Evolutionary conservation across 306 rosid species (phyloP), one percentile per base, ranked within the genome.

Genomic region (Vicia villosa): DNA sequence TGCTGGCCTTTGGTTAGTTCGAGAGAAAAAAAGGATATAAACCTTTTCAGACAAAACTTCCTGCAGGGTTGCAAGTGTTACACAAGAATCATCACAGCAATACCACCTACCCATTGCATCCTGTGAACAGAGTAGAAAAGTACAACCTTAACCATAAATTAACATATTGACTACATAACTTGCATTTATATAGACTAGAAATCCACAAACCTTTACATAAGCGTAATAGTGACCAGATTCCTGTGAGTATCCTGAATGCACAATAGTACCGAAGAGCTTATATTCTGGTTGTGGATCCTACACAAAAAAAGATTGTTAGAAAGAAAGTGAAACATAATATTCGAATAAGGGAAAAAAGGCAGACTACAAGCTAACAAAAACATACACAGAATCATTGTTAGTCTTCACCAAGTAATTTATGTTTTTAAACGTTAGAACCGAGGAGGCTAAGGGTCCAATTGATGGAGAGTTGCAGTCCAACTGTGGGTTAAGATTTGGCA

Each of bases 211-310:
- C 99, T 95, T 95, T 65, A 95, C 83, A 78, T 95, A 95, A 34
- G 99, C 89, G 21, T 91, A 95, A 85, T 95, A 95, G 76, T 95
- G 99, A 77, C 99, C 99, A 80, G 99, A 91, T 28, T 95, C 97
- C 0, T 88, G 96, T 38, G 99, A 95, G 77, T 84, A 87, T 73
- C 99, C 99, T 20, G 99, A 91, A 81, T 95, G 99, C 79, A 95
- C 99, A 75, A 95, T 85, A 45, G 97, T 89, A 64, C 99, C 99
- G 74, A 91, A 91, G 70, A 91, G 99, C 86, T 86, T 95, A 84
- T 95, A 95, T 80, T 95, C 96, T 20, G 99, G 97, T 15, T 82
- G 86, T 13, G 83, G 87, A 83, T 95, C 97, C 99, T 95, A 90
- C 77, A 82, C 62, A n/a, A 67, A 32, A 58, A 77, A 16, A 6